Conservation (phyloP, 1,284 basidiomycete species). For the Papiliotrema nemorosa region DNA sequence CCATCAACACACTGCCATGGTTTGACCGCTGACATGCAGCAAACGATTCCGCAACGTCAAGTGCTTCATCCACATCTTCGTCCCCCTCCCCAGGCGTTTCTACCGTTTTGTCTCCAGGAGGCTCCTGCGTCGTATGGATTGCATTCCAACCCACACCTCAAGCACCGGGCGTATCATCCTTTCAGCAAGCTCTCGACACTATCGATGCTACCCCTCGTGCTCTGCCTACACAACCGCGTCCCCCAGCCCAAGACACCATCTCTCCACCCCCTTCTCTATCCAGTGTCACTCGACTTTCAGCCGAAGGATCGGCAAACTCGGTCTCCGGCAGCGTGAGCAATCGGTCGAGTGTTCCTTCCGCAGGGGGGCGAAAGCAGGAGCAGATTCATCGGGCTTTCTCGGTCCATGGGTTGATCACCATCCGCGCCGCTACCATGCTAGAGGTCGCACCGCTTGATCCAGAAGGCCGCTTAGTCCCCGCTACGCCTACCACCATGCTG, state of each 20-base stretch:
- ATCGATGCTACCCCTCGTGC: conserved; percentile 3
- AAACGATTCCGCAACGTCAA: conserved; percentile 14
- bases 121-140: not conserved
- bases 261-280: conserved; percentile 2
- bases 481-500: conserved; percentile 5
- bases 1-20: not conserved
- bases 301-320: conserved; percentile 13
- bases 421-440: conserved; percentile 27
- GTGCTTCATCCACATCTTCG: conserved; percentile 30
- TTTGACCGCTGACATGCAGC: not conserved
- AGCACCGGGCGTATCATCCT: not conserved
- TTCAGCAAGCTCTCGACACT: not conserved
- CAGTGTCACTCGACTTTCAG: not conserved
- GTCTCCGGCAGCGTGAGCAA: conserved; percentile 15
- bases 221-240: not conserved
- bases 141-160: conserved; percentile 7
- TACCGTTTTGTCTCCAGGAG: not conserved
- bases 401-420: conserved; percentile 41
- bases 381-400: conserved; percentile 41
- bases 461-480: not conserved
- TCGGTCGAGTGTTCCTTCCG: conserved; percentile 1
- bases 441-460: not conserved
- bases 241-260: not conserved
- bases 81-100: conserved; percentile 16
- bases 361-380: conserved; percentile 20